Conservation (phyloP, 2,329 filamentous ascomycete genomes). For the Coniochaeta hoffmannii region DNA sequence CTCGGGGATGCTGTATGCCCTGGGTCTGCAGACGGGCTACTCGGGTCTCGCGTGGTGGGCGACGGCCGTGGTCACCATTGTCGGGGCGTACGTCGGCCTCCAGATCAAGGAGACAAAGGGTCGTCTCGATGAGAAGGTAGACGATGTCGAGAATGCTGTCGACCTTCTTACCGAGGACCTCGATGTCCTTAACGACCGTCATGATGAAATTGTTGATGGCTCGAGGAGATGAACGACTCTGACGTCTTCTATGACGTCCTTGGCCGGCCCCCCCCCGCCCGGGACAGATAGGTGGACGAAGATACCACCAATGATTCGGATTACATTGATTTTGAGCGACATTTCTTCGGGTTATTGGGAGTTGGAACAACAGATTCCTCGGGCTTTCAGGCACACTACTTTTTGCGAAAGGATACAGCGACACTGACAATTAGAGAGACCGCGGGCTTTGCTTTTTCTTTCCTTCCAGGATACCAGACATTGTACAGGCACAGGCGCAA, state of each 20-base stretch:
- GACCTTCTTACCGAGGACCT: neutral
- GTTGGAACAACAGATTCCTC: neutral
- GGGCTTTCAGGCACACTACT: neutral
- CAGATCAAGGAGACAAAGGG: conserved; percentile 61
- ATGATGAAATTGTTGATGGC: neutral
- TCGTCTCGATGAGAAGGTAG: conserved; percentile 29
- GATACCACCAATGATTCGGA: neutral
- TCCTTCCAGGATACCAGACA: neutral
- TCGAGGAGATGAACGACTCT: neutral
- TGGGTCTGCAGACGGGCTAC: conserved; percentile 72
- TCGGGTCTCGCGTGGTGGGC: conserved; percentile 93
- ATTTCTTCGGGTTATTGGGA: neutral
- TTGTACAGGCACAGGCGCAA: neutral
- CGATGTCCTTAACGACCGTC: neutral
- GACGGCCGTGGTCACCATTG: conserved; percentile 66
- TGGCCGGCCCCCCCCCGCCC: too few species aligned
- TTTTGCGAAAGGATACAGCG: neutral
- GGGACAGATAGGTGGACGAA: neutral
- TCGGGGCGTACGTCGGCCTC: conserved; percentile 68
- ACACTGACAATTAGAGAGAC: neutral
- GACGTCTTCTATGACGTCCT: too few species aligned
- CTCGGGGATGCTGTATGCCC: conserved; percentile 76
- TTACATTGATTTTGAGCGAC: neutral
- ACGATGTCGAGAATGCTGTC: neutral
- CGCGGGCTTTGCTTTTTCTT: neutral